Evolutionary conservation across 2,329 filamentous ascomycete species (phyloP).

Genomic region (Ascochyta fabae): DNA sequence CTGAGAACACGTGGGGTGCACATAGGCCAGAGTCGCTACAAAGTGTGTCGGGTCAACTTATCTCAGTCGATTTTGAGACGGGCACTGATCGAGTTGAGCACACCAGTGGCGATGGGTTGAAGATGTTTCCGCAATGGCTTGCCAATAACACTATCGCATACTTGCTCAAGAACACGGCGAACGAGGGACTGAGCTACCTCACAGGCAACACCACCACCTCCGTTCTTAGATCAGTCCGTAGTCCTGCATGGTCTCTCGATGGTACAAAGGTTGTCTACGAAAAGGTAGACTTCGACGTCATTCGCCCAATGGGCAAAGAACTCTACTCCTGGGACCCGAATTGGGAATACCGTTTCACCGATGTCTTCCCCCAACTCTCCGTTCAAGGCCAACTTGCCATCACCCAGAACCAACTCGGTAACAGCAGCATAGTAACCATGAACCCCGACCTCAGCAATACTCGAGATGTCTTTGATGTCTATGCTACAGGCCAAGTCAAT

Average conservation of each 20-base stretch:
- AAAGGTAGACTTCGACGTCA: slow-evolving; percentile 30
- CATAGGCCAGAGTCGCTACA: slow-evolving; percentile 38
- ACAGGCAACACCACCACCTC: slow-evolving; percentile 5
- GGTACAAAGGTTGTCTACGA: slow-evolving; percentile 36
- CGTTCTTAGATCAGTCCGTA: slow-evolving; percentile 14
- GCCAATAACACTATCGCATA: slow-evolving; percentile 24
- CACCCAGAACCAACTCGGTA: slow-evolving; percentile 52
- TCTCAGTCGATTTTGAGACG: slow-evolving; percentile 51
- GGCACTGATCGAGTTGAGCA: slow-evolving; percentile 43
- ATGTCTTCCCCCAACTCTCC: slow-evolving; percentile 51
- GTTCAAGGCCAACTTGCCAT: slow-evolving; percentile 39
- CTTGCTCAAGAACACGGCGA: slow-evolving; percentile 33
- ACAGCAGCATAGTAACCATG: slow-evolving; percentile 48
- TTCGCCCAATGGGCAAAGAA: slow-evolving; percentile 45
- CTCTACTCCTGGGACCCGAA: slow-evolving; percentile 51
- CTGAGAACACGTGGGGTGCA: slow-evolving; percentile 48
- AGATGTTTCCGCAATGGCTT: slow-evolving; percentile 37
- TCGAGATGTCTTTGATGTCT: slow-evolving; percentile 36
- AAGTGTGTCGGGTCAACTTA: slow-evolving; percentile 40
- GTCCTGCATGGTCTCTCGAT: slow-evolving; percentile 46
- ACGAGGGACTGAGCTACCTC: slow-evolving; percentile 34
- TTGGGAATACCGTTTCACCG: slow-evolving; percentile 54
- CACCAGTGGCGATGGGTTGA: slow-evolving; percentile 36
- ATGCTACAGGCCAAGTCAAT: slow-evolving; percentile 20
- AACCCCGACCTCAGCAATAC: slow-evolving; percentile 36